phyloP scores from a whole-genome alignment of 2,329 filamentous ascomycete genomes.

The Stagonosporopsis vannaccii region DNA sequence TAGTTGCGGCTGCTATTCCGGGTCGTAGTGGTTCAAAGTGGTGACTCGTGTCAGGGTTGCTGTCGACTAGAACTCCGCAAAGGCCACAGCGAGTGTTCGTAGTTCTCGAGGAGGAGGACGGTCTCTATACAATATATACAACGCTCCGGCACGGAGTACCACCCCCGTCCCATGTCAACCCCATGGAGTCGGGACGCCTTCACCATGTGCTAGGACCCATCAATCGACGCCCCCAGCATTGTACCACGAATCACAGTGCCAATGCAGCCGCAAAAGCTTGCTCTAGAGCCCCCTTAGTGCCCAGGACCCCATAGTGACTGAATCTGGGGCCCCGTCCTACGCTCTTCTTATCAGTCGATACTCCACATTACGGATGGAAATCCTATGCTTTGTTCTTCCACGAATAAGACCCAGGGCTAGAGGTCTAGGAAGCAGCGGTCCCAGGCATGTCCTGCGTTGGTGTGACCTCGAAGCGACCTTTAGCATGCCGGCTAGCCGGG shows the following conservation, averaged over 20 bases:
- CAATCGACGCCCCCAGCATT: slow-evolving; percentile 24
- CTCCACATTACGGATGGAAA: slow-evolving; percentile 26
- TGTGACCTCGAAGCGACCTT: slow-evolving; percentile 21
- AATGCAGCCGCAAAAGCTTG: slow-evolving; percentile 30
- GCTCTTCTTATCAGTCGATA: slow-evolving; percentile 17
- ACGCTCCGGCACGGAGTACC: slow-evolving; percentile 20
- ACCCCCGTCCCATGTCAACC: slow-evolving; percentile 29
- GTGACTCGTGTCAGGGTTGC: slow-evolving; percentile 12
- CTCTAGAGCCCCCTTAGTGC: slow-evolving; percentile 21
- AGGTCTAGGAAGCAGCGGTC: slow-evolving; percentile 13
- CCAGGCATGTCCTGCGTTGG: slow-evolving; percentile 15
- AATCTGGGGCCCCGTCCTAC: slow-evolving; percentile 39
- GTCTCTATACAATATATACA: slow-evolving; percentile 30
- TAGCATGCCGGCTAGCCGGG: slow-evolving; percentile 24
- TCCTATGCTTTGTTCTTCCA: slow-evolving; percentile 31
- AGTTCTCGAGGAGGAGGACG: slow-evolving; percentile 14
- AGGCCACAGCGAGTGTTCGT: slow-evolving; percentile 27
- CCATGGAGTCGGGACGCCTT: slow-evolving; percentile 30
- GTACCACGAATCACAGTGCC: slow-evolving; percentile 43
- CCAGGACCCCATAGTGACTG: slow-evolving; percentile 10
- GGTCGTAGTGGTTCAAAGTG: background rate
- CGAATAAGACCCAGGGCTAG: slow-evolving; percentile 30
- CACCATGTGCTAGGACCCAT: slow-evolving; percentile 27
- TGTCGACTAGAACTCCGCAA: slow-evolving; percentile 24
- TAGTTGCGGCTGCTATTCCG: slow-evolving; percentile 25